Evolutionary conservation across 2,329 filamentous ascomycete genomes (phyloP), one percentile per base, ranked within the genome.

Genomic region (Biscogniauxia sp.): DNA sequence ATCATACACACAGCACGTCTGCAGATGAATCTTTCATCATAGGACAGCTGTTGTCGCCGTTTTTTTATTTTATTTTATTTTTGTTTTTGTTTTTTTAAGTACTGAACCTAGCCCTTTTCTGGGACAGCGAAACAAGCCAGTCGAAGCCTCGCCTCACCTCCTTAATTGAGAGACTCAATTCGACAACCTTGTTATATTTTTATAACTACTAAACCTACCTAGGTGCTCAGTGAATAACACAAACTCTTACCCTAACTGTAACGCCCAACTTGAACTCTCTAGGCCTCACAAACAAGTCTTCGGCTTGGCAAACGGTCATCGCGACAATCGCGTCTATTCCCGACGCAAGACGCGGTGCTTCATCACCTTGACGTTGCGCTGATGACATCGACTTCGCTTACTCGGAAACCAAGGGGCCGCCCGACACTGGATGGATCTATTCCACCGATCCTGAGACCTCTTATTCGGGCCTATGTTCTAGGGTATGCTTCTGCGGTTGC

Each of bases 401-500:
- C 62, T 41, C 61, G 55, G 53, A 51, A 59, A 61, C 66, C 64
- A 37, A 65, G 57, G 45, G 63, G 54, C 56, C 67, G 58, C 52
- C 63, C 53, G 55, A 63, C 64, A 59, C 68, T 74, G 65, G 68
- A 72, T 64, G 64, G 69, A 49, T 66, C 65, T 63, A 71, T 87
- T 52, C 83, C 84, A 28, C 77, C 81, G 13, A 63, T 79, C 50
- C 73, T 88, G 32, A 80, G 82, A 56, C 86, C 86, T 17, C 72
- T 86, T 23, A 68, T 86, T 57, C 81, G 84, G 61, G 86, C 86
- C 53, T 89, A 86, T 72, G 69, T 85, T 15, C 68, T 88, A 37
- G 86, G 85, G 28, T 88, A 88, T 75, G 81, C 80, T 19, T 87
- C 84, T 56, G 78, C 81, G 37, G 84, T 87, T 7, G 80, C 77